Conservation (phyloP, 345 rosid species). For the Rhodomyrtus tomentosa region DNA sequence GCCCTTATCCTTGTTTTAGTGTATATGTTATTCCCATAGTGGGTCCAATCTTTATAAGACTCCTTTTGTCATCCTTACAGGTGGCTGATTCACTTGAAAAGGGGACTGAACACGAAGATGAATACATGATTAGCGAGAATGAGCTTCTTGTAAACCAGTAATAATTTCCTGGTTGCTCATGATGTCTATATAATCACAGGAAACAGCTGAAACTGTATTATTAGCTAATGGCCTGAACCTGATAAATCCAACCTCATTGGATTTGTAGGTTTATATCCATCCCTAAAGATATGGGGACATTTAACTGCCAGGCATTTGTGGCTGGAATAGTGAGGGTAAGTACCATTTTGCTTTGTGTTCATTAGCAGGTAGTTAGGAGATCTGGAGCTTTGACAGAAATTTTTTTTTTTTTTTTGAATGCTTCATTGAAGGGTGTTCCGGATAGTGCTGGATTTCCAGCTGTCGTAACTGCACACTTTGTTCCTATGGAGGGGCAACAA, state of each 20-base stretch:
- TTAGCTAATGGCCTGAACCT: neutral
- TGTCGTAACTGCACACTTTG: constrained; percentile 95
- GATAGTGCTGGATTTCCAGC: constrained; percentile 95
- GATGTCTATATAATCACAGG: neutral
- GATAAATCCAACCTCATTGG: neutral
- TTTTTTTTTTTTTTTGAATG: neutral
- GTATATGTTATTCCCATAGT: neutral
- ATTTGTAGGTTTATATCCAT: constrained; percentile 72
- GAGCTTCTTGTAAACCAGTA: constrained; percentile 95
- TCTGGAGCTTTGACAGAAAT: constrained; percentile 3
- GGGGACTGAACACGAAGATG: constrained; percentile 98
- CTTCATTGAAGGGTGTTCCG: constrained; percentile 64
- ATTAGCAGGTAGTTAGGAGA: neutral
- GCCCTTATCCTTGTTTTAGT: neutral
- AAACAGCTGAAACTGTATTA: neutral
- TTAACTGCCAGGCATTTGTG: constrained; percentile 98
- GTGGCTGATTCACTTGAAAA: constrained; percentile 98
- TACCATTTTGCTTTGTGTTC: neutral
- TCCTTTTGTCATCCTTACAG: constrained; percentile 15
- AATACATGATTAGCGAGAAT: constrained; percentile 98
- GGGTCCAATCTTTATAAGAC: neutral
- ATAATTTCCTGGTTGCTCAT: neutral
- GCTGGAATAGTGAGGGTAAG: constrained; percentile 95
- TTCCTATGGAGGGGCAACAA: constrained; percentile 95
- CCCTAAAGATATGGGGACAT: constrained; percentile 98